These are phyloP conservation scores for Hypomontagnella submonticulosa DNA, from an alignment of 495 filamentous ascomycete genomes.

Conservation along the genomic window DNA sequence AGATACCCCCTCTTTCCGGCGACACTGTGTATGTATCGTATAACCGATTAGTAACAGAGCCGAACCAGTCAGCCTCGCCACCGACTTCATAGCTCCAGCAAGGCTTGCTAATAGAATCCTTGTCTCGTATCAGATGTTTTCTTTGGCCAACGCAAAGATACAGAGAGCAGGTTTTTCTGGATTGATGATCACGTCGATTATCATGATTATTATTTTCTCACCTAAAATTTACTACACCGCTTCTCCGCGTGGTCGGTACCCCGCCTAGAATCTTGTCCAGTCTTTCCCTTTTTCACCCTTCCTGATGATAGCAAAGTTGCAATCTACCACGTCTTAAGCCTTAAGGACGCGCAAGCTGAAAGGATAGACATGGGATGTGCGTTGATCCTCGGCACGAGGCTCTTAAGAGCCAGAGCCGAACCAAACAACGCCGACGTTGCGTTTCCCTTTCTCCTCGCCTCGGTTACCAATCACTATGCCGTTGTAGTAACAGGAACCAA, in stretches of 20 bases:
- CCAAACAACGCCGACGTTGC: conserved; percentile 5
- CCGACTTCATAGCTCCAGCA: conserved; percentile 21
- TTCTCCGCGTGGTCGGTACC: conserved; percentile 18
- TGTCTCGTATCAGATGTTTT: conserved; percentile 25
- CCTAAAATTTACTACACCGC: conserved; percentile 32
- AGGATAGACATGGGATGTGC: conserved; percentile 4
- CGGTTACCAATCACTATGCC: no score
- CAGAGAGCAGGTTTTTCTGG: conserved; percentile 26
- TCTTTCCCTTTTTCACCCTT: conserved; percentile 9
- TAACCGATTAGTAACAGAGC: conserved; percentile 16
- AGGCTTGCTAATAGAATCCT: conserved; percentile 33
- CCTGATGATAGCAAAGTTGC: conserved; percentile 16
- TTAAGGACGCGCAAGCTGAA: conserved; percentile 38
- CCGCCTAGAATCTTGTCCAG: conserved; percentile 1
- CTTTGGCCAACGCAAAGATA: conserved; percentile 4
- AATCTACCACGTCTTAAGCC: conserved; percentile 34
- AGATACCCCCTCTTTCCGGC: background rate
- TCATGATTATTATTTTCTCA: conserved; percentile 7
- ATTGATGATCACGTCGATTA: conserved; percentile 20
- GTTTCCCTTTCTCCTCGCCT: no score
- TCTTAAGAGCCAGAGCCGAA: conserved; percentile 21
- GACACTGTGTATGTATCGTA: conserved; percentile 5
- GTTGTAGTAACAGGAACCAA: no score
- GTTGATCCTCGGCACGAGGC: conserved; percentile 23
- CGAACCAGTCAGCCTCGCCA: conserved; percentile 27